Base-by-base conservation (phyloP, 2,329 filamentous ascomycete genomes). In the Orbilia oligospora region DNA sequence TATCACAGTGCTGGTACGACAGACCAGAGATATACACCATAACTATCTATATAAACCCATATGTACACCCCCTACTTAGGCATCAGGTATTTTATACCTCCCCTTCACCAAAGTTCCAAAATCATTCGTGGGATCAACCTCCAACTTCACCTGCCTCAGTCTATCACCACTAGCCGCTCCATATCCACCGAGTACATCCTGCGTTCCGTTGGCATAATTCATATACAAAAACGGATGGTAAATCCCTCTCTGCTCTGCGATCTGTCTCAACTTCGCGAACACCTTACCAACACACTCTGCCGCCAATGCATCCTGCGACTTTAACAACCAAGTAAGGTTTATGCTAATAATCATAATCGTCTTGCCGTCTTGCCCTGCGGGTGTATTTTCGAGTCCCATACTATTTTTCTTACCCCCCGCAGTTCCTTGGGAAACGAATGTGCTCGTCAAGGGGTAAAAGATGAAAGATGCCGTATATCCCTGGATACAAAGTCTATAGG, bases 291-390 rank as follows among this genome's bases (percentile, higher is more conserved):
- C 73, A n/a, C 58, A 71, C 20, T 61, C 53, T 12, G 58, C 61
- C 33, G 73, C 73, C 38, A 61, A 6, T 12, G 9, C 46, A 36
- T 77, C 73, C 12, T 77, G 67, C 20, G 24, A 14, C 33, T 46
- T 18, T 14, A 36, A 24, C 6, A n/a, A 5, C 73, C 73, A 77
- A 10, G 73, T 66, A 3, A 77, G 67, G 27, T 71, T 71, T n/a
- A 77, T 77, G 27, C 73, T 67, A 16, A 77, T 41, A 30, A 77
- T 77, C 73, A 77, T 77, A n/a, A 77, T 68, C 5, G 73, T 77
- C 30, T 71, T 48, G 3, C 73, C 73, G 0, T 18, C 51, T 30
- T 68, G 49, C 9, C 73, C 73, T 5, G 67, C 73, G 0, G 67
- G 18, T 1, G 73, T 58, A 64, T 71, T 44, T 49, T 77, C 73